These are phyloP conservation scores for Sextonia rubra DNA, from an alignment of 164 flowering plant species.

Conservation along the genomic window DNA sequence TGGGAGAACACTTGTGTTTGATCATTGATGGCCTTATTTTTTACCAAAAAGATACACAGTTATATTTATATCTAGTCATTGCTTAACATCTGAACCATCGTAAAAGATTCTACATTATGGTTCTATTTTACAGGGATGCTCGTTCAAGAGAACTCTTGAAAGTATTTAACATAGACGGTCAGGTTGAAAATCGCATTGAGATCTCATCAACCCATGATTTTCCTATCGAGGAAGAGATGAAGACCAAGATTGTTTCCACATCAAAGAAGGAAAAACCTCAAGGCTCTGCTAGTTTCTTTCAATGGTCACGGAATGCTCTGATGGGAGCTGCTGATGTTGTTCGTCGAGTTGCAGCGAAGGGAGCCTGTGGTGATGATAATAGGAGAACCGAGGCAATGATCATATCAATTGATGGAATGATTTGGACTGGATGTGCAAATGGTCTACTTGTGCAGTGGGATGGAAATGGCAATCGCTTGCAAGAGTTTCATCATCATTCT, in stretches of 20 bases:
- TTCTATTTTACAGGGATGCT: conserved; percentile 64
- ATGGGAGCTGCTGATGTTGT: conserved; percentile 99
- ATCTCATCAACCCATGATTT: conserved; percentile 45
- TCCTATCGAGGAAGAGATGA: conserved; percentile 69
- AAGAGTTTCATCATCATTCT: conserved; percentile 58
- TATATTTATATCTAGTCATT: not conserved
- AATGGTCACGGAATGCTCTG: conserved; percentile 92
- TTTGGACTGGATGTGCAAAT: conserved; percentile 86
- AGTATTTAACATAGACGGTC: conserved; percentile 88
- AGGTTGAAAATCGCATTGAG: conserved; percentile 70
- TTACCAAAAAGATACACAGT: not conserved
- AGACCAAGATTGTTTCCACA: conserved; percentile 55
- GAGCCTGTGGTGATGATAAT: conserved; percentile 64
- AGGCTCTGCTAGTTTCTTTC: conserved; percentile 55
- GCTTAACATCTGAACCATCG: not conserved
- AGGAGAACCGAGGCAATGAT: conserved; percentile 74
- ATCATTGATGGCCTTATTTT: not conserved
- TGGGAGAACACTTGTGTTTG: not conserved
- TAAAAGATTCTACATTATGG: conserved; percentile 4
- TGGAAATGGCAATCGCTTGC: conserved; percentile 74
- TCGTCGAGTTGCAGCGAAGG: conserved; percentile 79
- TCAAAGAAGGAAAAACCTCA: conserved; percentile 80
- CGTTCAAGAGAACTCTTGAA: conserved; percentile 80
- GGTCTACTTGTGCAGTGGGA: conserved; percentile 94
- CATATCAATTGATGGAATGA: conserved; percentile 64